These are phyloP conservation scores for Cladobotryum mycophilum DNA, from an alignment of 2,329 filamentous ascomycete genomes.

Conservation along the genomic window DNA sequence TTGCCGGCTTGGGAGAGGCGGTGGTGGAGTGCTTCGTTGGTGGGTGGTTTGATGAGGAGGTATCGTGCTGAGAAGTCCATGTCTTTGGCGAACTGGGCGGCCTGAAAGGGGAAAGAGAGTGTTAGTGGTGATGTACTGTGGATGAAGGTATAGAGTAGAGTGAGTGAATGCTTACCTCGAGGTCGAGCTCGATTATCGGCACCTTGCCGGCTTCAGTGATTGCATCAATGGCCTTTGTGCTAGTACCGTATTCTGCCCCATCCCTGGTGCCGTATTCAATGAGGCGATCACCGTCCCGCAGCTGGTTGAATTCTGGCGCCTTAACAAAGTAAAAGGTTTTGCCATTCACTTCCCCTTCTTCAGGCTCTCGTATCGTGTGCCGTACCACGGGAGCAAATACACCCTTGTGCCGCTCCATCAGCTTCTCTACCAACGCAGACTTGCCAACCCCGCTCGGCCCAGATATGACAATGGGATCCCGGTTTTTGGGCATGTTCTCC, in stretches of 20 bases:
- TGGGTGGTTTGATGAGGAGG: conserved; percentile 44
- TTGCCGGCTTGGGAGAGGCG: conserved; percentile 23
- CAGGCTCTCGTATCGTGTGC: conserved; percentile 47
- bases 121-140: background rate
- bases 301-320: conserved; percentile 47
- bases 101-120: conserved; percentile 31
- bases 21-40: conserved; percentile 19
- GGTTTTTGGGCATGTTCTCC: conserved; percentile 40
- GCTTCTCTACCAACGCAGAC: conserved; percentile 54
- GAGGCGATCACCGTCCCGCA: conserved; percentile 54
- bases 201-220: conserved; percentile 53
- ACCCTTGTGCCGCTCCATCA: conserved; percentile 57
- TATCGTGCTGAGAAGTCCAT: conserved; percentile 50
- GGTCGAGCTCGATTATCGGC: conserved; percentile 47
- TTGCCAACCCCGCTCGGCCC: conserved; percentile 59
- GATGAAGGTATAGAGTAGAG: conserved; percentile 1
- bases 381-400: conserved; percentile 55
- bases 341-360: conserved; percentile 46
- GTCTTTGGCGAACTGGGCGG: conserved; percentile 51
- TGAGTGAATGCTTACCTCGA: conserved; percentile 38
- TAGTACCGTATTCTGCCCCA: conserved; percentile 50
- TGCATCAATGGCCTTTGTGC: conserved; percentile 44
- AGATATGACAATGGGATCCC: conserved; percentile 57
- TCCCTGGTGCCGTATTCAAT: conserved; percentile 49
- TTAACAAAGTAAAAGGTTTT: conserved; percentile 52